phyloP scores from a whole-genome alignment of 371 early-diverging fungal genomes.

The Mortierella sp. region DNA sequence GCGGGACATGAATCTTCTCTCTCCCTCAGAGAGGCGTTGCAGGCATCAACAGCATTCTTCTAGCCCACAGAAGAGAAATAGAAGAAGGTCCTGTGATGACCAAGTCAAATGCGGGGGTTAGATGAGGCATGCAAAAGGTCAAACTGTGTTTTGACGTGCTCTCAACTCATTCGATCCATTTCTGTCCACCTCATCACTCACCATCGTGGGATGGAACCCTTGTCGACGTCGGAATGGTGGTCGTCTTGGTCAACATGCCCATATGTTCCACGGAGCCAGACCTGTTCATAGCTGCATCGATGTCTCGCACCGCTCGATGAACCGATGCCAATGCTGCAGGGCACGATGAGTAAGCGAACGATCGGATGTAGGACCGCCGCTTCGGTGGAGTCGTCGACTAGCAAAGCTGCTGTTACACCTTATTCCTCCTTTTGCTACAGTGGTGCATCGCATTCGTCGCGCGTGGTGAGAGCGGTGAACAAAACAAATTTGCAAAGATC shows the following conservation, averaged over 20 bases:
- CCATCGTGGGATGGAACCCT: neutral
- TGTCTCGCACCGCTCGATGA: too few relatives aligned
- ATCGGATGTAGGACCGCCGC: too few relatives aligned
- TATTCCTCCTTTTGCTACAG: neutral
- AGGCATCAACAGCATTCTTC: too few relatives aligned
- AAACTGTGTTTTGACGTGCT: slow-evolving; percentile 45
- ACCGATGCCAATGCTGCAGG: neutral
- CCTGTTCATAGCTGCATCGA: too few relatives aligned
- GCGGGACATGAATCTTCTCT: too few relatives aligned
- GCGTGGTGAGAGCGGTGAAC: slow-evolving; percentile 7
- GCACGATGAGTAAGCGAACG: neutral
- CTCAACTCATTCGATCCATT: slow-evolving; percentile 11
- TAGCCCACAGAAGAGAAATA: neutral
- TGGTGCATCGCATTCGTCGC: too few relatives aligned
- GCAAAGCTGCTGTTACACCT: too few relatives aligned
- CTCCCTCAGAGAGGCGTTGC: too few relatives aligned
- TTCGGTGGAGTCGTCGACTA: too few relatives aligned
- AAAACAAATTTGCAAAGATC: slow-evolving; percentile 49
- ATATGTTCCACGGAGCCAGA: too few relatives aligned
- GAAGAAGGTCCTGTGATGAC: neutral
- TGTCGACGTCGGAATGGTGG: neutral
- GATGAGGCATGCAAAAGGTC: neutral
- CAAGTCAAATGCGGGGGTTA: neutral
- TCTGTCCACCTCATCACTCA: slow-evolving; percentile 4
- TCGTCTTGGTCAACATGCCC: neutral